Percentiles rank a stretch among this genome's conserved stretches.
Conservation (phyloP, 768 basidiomycete species). For the Favolaschia claudopus region DNA sequence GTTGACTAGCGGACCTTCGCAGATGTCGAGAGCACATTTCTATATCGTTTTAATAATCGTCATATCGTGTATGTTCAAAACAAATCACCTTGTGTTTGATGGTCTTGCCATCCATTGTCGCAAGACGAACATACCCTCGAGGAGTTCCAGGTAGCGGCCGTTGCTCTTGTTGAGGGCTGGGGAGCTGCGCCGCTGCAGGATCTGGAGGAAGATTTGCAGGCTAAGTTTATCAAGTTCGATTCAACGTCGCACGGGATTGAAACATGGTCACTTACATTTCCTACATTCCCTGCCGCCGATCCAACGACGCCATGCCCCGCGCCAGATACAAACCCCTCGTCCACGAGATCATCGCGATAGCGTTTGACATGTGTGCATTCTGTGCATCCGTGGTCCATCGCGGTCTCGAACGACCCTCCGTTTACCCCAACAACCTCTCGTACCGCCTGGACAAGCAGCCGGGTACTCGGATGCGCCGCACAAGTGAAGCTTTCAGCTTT, state of each 20-base stretch:
- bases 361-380: conserved; percentile 30
- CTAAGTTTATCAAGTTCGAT: neutral
- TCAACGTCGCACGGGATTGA: neutral
- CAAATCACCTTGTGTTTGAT: conserved; percentile 23
- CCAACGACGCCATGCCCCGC: neutral
- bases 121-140: conserved; percentile 24
- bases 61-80: neutral
- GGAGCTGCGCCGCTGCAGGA: too few relatives aligned
- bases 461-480: conserved; percentile 1
- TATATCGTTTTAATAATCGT: neutral
- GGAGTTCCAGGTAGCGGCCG: conserved; percentile 8
- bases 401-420: conserved; percentile 9
- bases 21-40: conserved; percentile 14
- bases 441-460: conserved; percentile 1
- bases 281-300: neutral
- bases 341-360: conserved; percentile 7
- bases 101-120: conserved; percentile 34
- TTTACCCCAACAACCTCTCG: conserved; percentile 13
- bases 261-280: neutral
- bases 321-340: neutral
- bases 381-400: conserved; percentile 22
- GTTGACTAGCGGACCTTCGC: conserved; percentile 23
- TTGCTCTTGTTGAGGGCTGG: neutral
- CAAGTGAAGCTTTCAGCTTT: conserved; percentile 5
- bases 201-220: neutral